Conservation (phyloP, 1,284 basidiomycete species). For the Ganoderma resinaceum region DNA sequence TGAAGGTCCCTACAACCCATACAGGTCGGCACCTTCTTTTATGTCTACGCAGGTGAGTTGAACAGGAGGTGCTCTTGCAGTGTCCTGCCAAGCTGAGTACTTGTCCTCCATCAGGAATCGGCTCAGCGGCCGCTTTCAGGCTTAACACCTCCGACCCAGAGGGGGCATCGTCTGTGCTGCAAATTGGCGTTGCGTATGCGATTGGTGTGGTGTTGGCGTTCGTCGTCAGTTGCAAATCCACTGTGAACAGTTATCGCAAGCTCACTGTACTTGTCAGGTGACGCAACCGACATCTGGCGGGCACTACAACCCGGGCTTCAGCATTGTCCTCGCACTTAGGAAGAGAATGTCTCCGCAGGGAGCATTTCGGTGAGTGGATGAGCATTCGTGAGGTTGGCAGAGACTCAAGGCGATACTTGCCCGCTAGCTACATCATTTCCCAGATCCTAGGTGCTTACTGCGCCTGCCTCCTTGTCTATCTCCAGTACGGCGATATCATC, state of each 20-base stretch:
- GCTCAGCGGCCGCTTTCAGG: conserved; percentile 59
- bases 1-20: neutral
- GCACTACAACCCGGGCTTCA: conserved; percentile 68
- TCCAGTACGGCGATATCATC: conserved; percentile 64
- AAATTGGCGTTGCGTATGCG: conserved; percentile 66
- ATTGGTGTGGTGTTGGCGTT: conserved; percentile 68
- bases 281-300: conserved; percentile 65
- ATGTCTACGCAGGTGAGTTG: conserved; percentile 58
- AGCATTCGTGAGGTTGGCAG: neutral
- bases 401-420: neutral
- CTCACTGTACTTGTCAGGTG: conserved; percentile 35
- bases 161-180: conserved; percentile 58
- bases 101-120: conserved; percentile 53
- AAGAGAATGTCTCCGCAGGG: conserved; percentile 61
- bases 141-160: conserved; percentile 53
- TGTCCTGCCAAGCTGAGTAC: neutral
- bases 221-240: conserved; percentile 26
- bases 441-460: conserved; percentile 70
- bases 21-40: conserved; percentile 50
- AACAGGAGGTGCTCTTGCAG: neutral
- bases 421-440: conserved; percentile 61
- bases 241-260: neutral
- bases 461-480: conserved; percentile 64
- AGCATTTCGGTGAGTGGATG: conserved; percentile 50
- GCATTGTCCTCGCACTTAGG: conserved; percentile 60